Percentiles rank a stretch among this genome's conserved stretches.
These are phyloP conservation scores for Pyrenopolyporus hunteri DNA, from an alignment of 495 filamentous ascomycete species.

Conservation along the genomic window DNA sequence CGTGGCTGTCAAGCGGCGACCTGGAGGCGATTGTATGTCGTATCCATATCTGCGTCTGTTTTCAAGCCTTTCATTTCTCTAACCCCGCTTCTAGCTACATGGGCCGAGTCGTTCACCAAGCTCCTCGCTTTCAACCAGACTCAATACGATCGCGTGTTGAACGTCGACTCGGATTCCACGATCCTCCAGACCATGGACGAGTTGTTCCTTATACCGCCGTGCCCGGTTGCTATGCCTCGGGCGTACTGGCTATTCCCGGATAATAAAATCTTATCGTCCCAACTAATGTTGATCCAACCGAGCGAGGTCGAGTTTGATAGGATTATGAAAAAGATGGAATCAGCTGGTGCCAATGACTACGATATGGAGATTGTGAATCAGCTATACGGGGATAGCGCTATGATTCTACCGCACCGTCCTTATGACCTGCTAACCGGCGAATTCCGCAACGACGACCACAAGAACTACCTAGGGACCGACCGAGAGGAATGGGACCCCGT, in stretches of 20 bases:
- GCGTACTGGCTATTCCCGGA: constrained; percentile 73
- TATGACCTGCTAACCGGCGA: constrained; percentile 75
- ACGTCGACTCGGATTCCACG: constrained; percentile 72
- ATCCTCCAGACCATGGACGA: constrained; percentile 73
- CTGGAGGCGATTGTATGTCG: constrained; percentile 49
- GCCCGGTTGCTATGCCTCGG: constrained; percentile 67
- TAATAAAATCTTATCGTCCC: constrained; percentile 60
- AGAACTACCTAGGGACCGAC: constrained; percentile 66
- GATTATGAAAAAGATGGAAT: constrained; percentile 56
- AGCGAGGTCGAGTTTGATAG: constrained; percentile 59
- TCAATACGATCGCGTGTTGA: constrained; percentile 69
- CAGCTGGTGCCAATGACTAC: constrained; percentile 53
- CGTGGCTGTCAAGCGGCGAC: constrained; percentile 60
- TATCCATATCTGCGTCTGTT: background rate
- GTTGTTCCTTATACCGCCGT: constrained; percentile 70
- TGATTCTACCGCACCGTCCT: constrained; percentile 76
- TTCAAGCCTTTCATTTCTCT: constrained; percentile 3
- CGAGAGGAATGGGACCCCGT: constrained; percentile 72
- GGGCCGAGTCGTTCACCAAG: constrained; percentile 71
- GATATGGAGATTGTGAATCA: constrained; percentile 79
- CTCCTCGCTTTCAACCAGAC: constrained; percentile 73
- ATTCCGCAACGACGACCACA: constrained; percentile 66
- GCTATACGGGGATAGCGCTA: constrained; percentile 68
- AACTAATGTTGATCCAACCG: constrained; percentile 70
- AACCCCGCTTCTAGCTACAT: constrained; percentile 51